Conservation (phyloP, 805 yeast species). For the Candida ficus region DNA sequence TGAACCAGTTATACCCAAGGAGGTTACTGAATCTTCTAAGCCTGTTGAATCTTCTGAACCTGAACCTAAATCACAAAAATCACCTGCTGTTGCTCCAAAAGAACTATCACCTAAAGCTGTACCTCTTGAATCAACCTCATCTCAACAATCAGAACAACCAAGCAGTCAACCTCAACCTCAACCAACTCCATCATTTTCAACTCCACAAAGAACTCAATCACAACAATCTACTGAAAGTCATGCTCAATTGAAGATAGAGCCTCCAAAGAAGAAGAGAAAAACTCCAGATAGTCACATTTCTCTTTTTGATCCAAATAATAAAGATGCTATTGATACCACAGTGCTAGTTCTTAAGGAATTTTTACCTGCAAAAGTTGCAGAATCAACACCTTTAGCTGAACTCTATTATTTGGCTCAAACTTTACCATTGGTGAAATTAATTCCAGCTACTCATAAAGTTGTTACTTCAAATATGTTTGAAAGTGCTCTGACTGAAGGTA, state of each 20-base stretch:
- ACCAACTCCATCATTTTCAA: not conserved
- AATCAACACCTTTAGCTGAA: conserved; percentile 72
- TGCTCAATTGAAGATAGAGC: not conserved
- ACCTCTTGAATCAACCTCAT: not conserved
- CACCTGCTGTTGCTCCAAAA: too few species aligned
- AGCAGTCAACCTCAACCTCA: not conserved
- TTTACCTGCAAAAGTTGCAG: conserved; percentile 49
- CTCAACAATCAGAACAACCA: not conserved
- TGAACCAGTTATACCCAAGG: not conserved
- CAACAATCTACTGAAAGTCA: not conserved
- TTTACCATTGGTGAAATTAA: conserved; percentile 71
- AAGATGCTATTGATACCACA: conserved; percentile 39
- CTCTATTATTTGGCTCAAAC: conserved; percentile 84
- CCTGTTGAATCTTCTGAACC: not conserved
- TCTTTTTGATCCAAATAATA: conserved; percentile 29
- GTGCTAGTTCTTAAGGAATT: conserved; percentile 44
- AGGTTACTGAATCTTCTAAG: not conserved
- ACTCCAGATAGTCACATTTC: conserved; percentile 13
- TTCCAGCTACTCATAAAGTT: conserved; percentile 83
- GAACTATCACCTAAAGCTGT: not conserved
- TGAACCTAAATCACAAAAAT: not conserved
- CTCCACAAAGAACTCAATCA: not conserved
- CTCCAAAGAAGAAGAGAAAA: conserved; percentile 12
- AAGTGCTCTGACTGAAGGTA: conserved; percentile 81
- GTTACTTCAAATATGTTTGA: conserved; percentile 82